Evolutionary conservation across 179 eudicot genomes (phyloP), one percentile per base, ranked within the genome.

Genomic region (Vitellaria paradoxa): DNA sequence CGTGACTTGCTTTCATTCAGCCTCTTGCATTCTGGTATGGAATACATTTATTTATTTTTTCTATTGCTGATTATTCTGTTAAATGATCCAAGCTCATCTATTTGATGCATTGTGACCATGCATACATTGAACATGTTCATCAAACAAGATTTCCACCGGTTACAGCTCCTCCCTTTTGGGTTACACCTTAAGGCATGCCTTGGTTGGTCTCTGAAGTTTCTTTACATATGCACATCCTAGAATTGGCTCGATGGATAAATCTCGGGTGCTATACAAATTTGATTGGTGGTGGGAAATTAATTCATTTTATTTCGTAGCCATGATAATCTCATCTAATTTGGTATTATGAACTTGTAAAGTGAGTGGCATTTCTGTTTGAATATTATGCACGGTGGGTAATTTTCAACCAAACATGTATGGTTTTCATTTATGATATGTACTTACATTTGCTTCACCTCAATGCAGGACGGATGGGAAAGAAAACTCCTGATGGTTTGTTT

Each of bases 381-480:
- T 11, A 37, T 66, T 42, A 42, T 42, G 23, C 30, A 37, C 5
- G 5, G 47, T 71, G 74, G 20, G n/a, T 45, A 57, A 24, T n/a
- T 65, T 75, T 17, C 26, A n/a, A 66, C 60, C 62, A 18, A 9
- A 46, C 15, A 42, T 74, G 64, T 59, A 17, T 72, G 61, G 26
- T 9, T 47, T 64, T 55, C 45, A 42, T 3, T 42, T 42, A 42
- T 42, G 59, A 4, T 75, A 50, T 57, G 74, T 70, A 79, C 72
- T 78, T 59, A 18, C 18, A 2, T 66, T 59, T 72, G 52, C 50
- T 59, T 75, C 73, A 10, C 75, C 40, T 68, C 4, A 46, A 78
- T 82, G 74, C 89, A 89, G 98, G 88, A 78, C 81, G 74, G 81
- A 61, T 81, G 84, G 74, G 72, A 63, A 88, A 79, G 71, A 87